These are phyloP conservation scores for Sisymbrium altissimum DNA, from an alignment of 345 rosid species.

Conservation along the genomic window DNA sequence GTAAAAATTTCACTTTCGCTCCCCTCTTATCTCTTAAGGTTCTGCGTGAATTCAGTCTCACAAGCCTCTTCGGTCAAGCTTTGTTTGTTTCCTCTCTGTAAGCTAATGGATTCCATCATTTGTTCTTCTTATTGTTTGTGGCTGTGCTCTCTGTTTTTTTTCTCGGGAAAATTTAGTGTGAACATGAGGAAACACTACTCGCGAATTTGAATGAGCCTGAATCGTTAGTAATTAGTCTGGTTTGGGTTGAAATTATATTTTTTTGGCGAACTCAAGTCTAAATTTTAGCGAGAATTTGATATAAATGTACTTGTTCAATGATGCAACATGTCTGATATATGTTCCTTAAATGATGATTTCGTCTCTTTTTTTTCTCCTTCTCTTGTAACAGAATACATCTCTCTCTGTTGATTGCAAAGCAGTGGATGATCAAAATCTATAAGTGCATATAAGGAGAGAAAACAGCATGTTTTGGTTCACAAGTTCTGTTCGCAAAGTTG, in stretches of 20 bases:
- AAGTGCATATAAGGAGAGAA: background rate
- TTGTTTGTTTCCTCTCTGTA: constrained; percentile 15
- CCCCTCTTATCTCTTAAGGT: background rate
- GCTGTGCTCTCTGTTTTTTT: background rate
- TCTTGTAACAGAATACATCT: background rate
- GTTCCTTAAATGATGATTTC: too few relatives aligned
- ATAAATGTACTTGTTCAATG: background rate
- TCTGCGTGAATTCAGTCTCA: background rate
- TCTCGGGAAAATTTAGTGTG: background rate
- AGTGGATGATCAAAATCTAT: background rate
- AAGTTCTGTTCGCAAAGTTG: constrained; percentile 52
- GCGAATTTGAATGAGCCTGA: constrained; percentile 1
- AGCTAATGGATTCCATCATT: background rate
- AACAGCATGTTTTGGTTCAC: constrained; percentile 60
- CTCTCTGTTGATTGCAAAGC: constrained; percentile 1
- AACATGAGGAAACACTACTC: background rate
- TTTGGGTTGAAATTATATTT: background rate
- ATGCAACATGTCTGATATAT: too few relatives aligned
- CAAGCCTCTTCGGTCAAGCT: constrained; percentile 1
- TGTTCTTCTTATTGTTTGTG: background rate
- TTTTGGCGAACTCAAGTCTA: background rate
- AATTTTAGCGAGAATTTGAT: background rate
- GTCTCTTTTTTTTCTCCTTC: too few relatives aligned
- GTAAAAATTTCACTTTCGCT: background rate
- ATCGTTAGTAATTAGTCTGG: background rate